phyloP scores from a whole-genome alignment of 192 early-diverging fungal genomes.

The Gigaspora rosea region DNA sequence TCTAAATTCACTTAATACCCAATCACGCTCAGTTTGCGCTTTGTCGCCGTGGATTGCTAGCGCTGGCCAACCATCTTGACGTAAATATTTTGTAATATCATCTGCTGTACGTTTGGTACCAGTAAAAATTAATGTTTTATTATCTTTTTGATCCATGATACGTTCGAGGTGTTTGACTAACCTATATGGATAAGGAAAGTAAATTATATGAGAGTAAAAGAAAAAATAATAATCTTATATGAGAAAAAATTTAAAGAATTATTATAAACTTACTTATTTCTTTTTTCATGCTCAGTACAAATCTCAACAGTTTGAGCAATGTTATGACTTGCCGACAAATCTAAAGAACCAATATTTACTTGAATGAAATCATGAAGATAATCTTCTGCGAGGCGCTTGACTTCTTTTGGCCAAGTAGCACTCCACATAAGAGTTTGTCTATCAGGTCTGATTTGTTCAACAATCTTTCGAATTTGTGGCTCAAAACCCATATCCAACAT shows the following conservation, averaged over 20 bases:
- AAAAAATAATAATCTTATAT: not conserved
- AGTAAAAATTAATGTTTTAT: conserved; percentile 93
- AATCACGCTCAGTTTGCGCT: conserved; percentile 93
- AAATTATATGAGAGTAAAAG: not conserved
- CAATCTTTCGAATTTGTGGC: conserved; percentile 96
- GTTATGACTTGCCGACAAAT: conserved; percentile 89
- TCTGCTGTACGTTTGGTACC: conserved; percentile 94
- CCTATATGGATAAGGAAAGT: conserved; percentile 30
- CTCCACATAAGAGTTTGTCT: conserved; percentile 99
- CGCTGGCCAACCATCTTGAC: conserved; percentile 89
- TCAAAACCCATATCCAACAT: conserved; percentile 99
- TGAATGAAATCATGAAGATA: conserved; percentile 94
- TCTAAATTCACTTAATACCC: conserved; percentile 94
- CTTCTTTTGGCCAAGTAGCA: conserved; percentile 98
- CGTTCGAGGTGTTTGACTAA: conserved; percentile 80
- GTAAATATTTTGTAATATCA: conserved; percentile 81
- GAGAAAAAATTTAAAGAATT: not conserved
- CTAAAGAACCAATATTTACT: conserved; percentile 93
- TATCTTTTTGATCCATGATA: conserved; percentile 81
- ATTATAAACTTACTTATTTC: conserved; percentile 55
- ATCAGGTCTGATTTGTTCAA: conserved; percentile 96
- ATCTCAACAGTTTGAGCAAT: conserved; percentile 93
- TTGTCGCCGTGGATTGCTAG: conserved; percentile 98
- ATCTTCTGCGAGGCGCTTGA: conserved; percentile 88
- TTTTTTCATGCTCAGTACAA: conserved; percentile 84